Percentiles rank a stretch among this genome's conserved stretches.
These are phyloP conservation scores for Parascedosporium putredinis DNA, from an alignment of 2,329 filamentous ascomycete species.

Conservation along the genomic window DNA sequence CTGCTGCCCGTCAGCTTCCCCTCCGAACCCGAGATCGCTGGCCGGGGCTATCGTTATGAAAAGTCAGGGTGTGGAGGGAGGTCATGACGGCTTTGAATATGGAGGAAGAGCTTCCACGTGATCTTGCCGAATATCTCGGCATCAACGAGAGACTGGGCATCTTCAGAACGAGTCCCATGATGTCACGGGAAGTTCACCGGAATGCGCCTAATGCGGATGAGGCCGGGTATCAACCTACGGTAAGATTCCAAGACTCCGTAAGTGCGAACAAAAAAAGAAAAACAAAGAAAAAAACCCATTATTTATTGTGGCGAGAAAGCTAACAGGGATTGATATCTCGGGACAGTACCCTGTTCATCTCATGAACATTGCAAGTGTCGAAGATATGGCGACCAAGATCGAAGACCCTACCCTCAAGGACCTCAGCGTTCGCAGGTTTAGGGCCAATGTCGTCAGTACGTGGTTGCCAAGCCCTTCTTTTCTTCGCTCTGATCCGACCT, in stretches of 20 bases:
- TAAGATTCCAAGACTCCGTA: slow-evolving; percentile 38
- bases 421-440: slow-evolving; percentile 54
- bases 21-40: slow-evolving; percentile 42
- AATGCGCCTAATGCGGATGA: slow-evolving; percentile 48
- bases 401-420: slow-evolving; percentile 35
- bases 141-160: slow-evolving; percentile 55
- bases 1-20: slow-evolving; percentile 56
- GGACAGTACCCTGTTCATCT: slow-evolving; percentile 60
- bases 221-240: slow-evolving; percentile 52
- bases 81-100: slow-evolving; percentile 44
- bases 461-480: no score
- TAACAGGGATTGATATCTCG: background rate
- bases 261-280: slow-evolving; percentile 2
- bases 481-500: slow-evolving; percentile 2
- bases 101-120: slow-evolving; percentile 45
- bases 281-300: no score
- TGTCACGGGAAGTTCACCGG: slow-evolving; percentile 46
- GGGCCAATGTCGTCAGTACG: slow-evolving; percentile 60
- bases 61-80: slow-evolving; percentile 57
- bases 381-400: slow-evolving; percentile 47
- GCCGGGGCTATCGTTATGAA: slow-evolving; percentile 47
- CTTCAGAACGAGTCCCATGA: slow-evolving; percentile 54
- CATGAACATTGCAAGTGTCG: slow-evolving; percentile 53
- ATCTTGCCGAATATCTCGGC: slow-evolving; percentile 56
- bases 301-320: background rate